phyloP scores from a whole-genome alignment of 768 basidiomycete genomes.

The Xerocomellus intermedius region DNA sequence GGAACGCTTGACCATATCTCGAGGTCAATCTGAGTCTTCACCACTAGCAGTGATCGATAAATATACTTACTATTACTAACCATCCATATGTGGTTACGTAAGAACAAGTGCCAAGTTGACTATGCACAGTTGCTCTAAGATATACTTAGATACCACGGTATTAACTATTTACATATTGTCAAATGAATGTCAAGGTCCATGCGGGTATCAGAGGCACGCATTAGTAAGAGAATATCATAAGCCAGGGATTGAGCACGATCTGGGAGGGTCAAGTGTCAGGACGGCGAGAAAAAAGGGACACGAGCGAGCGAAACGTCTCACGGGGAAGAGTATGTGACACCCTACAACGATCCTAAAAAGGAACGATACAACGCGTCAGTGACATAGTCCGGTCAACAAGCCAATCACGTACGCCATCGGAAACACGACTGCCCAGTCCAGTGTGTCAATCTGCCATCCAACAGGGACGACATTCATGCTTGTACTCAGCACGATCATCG shows the following conservation, averaged over 20 bases:
- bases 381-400: neutral
- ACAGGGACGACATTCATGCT: constrained; percentile 46
- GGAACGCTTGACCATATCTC: constrained; percentile 26
- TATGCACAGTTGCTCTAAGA: too few relatives aligned
- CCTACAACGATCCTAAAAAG: constrained; percentile 46
- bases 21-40: too few relatives aligned
- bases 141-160: neutral
- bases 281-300: constrained; percentile 25
- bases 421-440: constrained; percentile 69
- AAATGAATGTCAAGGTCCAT: neutral
- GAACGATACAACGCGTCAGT: neutral
- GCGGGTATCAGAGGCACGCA: neutral
- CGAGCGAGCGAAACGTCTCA: constrained; percentile 34
- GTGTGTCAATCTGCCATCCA: constrained; percentile 63
- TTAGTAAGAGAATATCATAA: constrained; percentile 76
- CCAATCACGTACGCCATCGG: constrained; percentile 54
- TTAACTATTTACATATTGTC: neutral
- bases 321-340: constrained; percentile 75
- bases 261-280: constrained; percentile 29
- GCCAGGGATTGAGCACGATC: constrained; percentile 85
- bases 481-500: constrained; percentile 57
- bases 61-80: too few relatives aligned
- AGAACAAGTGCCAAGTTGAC: neutral
- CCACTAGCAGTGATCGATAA: too few relatives aligned
- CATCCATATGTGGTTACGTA: neutral